Base-by-base conservation (phyloP, 2,329 filamentous ascomycete species). In the Botrytis medusae region DNA sequence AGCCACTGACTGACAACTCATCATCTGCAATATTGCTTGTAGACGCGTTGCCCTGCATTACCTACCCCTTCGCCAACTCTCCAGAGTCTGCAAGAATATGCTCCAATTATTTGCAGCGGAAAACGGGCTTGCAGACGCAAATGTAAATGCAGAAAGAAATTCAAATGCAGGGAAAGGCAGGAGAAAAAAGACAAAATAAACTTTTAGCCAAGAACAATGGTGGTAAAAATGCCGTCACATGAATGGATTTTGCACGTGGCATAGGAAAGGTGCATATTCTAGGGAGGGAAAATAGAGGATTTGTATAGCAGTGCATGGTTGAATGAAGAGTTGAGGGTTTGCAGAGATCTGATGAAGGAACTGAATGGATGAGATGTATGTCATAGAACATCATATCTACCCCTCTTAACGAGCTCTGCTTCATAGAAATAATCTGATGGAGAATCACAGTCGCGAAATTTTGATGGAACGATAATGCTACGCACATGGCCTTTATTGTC, bases 381-480 rank as follows among this genome's bases (percentile, higher is more conserved):
- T 54, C 2, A 7, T 54, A 5, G 6, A 14, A 0, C 1, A 6
- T 16, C 5, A 16, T 7, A 4, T n/a, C 0, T 16, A n/a, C 14
- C 4, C 12, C 12, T n/a, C 4, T 7, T 4, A 22, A n/a, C 4
- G 25, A n/a, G 25, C 25, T 54, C 10, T 25, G 25, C 3, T 48
- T 12, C 2, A 20, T 6, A 16, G 25, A 7, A n/a, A n/a, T 10
- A 54, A 54, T n/a, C 12, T 54, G 8, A n/a, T 7, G 5, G 5
- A 9, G 4, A 16, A 54, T 3, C 4, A 5, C 5, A 5, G 48
- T 54, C 25, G 25, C 5, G 25, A 25, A 16, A 0, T 54, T 54
- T 1, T n/a, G 16, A 18, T 25, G 51, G 7, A 29, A 12, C 3
- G 14, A 25, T 8, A 54, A 54, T 29, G n/a, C 14, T 4, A 54